Percentiles rank a stretch among this genome's conserved stretches.
Conservation (phyloP, 257 asterid species). For the Anisodus tanguticus region DNA sequence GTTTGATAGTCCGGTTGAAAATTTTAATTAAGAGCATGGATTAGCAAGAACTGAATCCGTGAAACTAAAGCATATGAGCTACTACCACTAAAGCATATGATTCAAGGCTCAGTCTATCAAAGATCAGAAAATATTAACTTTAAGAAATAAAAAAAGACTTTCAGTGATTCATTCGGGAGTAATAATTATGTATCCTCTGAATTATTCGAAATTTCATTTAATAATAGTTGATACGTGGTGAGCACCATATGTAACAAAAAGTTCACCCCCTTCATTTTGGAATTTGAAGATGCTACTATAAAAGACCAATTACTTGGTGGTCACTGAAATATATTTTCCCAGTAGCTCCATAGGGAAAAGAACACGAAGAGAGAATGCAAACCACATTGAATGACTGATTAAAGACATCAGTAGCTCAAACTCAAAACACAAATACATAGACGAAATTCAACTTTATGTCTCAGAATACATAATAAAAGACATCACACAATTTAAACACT, state of each 20-base stretch:
- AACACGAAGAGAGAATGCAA: not conserved
- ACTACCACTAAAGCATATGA: not conserved
- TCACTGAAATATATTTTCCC: not conserved
- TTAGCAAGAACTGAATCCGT: not conserved
- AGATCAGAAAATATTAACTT: too few species aligned
- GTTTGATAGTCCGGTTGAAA: not conserved
- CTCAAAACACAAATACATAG: not conserved
- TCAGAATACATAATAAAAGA: not conserved
- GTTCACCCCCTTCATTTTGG: not conserved
- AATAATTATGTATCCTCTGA: not conserved
- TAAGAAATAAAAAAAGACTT: too few species aligned
- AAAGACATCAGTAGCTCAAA: not conserved
- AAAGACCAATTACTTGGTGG: not conserved
- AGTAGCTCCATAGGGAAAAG: not conserved
- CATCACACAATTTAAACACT: not conserved
- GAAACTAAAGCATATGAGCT: not conserved
- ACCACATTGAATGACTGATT: not conserved
- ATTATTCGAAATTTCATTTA: not conserved
- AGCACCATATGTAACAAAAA: not conserved
- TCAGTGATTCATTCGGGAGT: too few species aligned
- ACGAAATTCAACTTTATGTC: not conserved
- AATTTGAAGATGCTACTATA: not conserved
- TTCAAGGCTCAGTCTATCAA: not conserved
- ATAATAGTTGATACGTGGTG: not conserved
- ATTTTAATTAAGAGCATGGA: not conserved